Conservation (phyloP, 78 protist genomes). For the Tieghemostelium lacteum region DNA sequence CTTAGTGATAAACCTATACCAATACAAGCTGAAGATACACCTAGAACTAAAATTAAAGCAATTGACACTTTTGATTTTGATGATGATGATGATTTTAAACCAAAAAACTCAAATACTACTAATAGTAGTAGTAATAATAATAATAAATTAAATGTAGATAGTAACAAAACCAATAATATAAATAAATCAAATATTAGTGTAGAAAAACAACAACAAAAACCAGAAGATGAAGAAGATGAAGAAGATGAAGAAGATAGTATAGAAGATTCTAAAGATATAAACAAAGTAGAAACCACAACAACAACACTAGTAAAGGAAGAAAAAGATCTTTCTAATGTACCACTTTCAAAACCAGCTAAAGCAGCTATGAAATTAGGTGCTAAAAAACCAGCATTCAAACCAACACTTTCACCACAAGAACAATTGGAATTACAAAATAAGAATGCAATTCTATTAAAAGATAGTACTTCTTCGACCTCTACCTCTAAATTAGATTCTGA, state of each 20-base stretch:
- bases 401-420: conserved; percentile 12
- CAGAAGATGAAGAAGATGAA: conserved; percentile 7
- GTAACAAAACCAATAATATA: not conserved
- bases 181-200: not conserved
- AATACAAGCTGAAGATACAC: not conserved
- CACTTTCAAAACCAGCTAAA: conserved; percentile 53
- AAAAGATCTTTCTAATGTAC: conserved; percentile 47
- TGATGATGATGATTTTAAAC: not conserved
- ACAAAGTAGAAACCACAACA: not conserved
- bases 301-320: no score
- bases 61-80: not conserved
- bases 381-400: conserved; percentile 34
- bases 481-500: not conserved
- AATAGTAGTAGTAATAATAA: not conserved
- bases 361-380: conserved; percentile 60
- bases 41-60: not conserved
- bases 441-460: not conserved
- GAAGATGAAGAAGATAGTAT: not conserved
- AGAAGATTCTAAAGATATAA: not conserved
- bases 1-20: conserved; percentile 21
- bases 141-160: not conserved
- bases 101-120: not conserved
- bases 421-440: conserved; percentile 15
- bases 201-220: not conserved
- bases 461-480: not conserved